phyloP scores from a whole-genome alignment of 371 early-diverging fungal species.

The Mucor racemosus region DNA sequence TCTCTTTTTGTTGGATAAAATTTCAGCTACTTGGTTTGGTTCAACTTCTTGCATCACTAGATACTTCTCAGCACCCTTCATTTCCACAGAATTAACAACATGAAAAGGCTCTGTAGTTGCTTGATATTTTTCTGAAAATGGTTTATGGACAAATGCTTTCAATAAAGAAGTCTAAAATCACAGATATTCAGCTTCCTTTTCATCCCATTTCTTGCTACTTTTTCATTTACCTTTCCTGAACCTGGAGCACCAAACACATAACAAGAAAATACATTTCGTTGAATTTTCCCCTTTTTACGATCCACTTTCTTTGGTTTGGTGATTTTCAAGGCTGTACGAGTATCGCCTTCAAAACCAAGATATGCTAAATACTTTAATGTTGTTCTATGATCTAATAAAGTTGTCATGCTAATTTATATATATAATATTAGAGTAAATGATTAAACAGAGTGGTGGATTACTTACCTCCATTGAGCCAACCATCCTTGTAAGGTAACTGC shows the following conservation, averaged over 20 bases:
- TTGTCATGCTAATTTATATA: conserved; percentile 76
- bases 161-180: conserved; percentile 74
- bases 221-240: conserved; percentile 80
- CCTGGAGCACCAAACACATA: conserved; percentile 94
- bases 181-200: background rate
- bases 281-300: conserved; percentile 82
- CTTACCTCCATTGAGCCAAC: conserved; percentile 89
- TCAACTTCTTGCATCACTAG: conserved; percentile 95
- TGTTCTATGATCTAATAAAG: conserved; percentile 84
- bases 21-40: conserved; percentile 73
- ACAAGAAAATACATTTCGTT: conserved; percentile 88
- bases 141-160: conserved; percentile 82
- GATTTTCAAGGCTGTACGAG: conserved; percentile 72
- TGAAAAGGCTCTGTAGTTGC: conserved; percentile 80
- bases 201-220: background rate
- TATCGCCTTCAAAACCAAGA: conserved; percentile 90
- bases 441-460: background rate
- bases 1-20: conserved; percentile 76
- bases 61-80: conserved; percentile 92
- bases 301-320: conserved; percentile 68
- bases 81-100: conserved; percentile 93
- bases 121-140: conserved; percentile 73
- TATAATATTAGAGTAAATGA: conserved; percentile 22
- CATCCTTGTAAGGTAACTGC: conserved; percentile 95
- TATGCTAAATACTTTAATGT: conserved; percentile 94